Evolutionary conservation across 306 rosid genomes (phyloP).

Genomic region (Sechiopsis laciniata): DNA sequence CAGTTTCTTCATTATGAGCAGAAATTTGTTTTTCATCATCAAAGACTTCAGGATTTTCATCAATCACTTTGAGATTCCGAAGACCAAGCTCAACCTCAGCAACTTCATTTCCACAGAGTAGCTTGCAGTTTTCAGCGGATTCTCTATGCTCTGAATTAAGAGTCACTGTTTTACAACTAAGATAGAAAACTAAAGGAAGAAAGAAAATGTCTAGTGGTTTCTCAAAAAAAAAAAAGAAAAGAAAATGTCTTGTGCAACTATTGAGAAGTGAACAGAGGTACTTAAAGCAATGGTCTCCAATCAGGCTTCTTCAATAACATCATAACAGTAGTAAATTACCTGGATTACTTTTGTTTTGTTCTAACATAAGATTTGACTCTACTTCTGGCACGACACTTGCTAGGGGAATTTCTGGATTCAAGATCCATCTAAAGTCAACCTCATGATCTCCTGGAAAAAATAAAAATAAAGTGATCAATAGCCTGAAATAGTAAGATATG

Average conservation of each 20-base stretch:
- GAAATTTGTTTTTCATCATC: constrained; percentile 34
- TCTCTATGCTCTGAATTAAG: constrained; percentile 22
- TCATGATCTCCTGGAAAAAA: constrained; percentile 39
- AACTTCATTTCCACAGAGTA: constrained; percentile 44
- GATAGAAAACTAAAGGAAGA: constrained; percentile 15
- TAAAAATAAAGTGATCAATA: not conserved
- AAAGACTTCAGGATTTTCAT: constrained; percentile 36
- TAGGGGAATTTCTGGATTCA: constrained; percentile 19
- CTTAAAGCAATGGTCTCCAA: constrained; percentile 8
- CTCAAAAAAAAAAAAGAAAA: too few species aligned
- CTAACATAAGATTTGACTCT: not conserved
- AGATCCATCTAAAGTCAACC: constrained; percentile 37
- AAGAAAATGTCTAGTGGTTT: too few species aligned
- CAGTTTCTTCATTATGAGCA: constrained; percentile 34
- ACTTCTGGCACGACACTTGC: not conserved
- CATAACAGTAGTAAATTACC: constrained; percentile 17
- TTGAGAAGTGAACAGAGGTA: constrained; percentile 7
- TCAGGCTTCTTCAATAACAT: not conserved
- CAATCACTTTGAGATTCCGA: constrained; percentile 34
- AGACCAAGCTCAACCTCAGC: constrained; percentile 35
- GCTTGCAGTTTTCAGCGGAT: constrained; percentile 20
- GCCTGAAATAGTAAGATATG: not conserved
- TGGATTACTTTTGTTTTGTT: constrained; percentile 15
- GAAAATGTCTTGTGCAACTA: not conserved
- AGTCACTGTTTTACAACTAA: constrained; percentile 33